Evolutionary conservation across 352 stramenopile genomes (phyloP), one percentile per base, ranked within the genome.

Genomic region (Globisporangium solare): DNA sequence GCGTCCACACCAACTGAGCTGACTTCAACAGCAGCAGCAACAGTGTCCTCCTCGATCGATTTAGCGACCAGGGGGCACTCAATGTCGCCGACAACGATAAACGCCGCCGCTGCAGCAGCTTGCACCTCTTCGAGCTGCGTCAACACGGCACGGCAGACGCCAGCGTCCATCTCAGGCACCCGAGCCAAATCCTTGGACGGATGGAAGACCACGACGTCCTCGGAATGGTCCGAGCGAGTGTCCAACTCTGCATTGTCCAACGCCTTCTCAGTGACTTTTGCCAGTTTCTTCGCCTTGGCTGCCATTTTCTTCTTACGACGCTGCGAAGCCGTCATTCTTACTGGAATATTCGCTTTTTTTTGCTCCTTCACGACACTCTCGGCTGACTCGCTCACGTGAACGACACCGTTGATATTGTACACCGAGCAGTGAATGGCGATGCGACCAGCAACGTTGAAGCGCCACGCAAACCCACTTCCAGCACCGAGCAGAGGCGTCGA

Each of bases 41-140:
- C 5, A 35, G 27, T 35, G 46, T 50, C 18, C 10, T 46, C 22
- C n/a, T 66, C 53, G 40, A 70, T 63, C n/a, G 2, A 13, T 6
- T 70, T 50, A 22, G 56, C 43, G 13, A 76, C 45, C n/a, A 89
- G 57, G 1, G 79, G 76, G 40, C 79, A 89, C 24, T 70, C 66
- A 40, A 89, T 68, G 24, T 89, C 71, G 6, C 79, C 74, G 24
- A 87, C 67, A 27, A 89, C 67, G 32, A 89, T 86, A 54, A 73
- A 68, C 1, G 62, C 56, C 17, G 50, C 48, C 24, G 47, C 60
- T 6, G 47, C 27, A 4, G 40, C 52, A 22, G 56, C 54, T 42
- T 69, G 52, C 43, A 85, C 73, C 27, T 83, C 67, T 40, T 82
- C 69, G n/a, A 86, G 57, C 51, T 86, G 68, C 24, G 71, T 71